Percentiles rank a stretch among this genome's conserved stretches.
Conservation (phyloP, 2,329 filamentous ascomycete genomes). For the Phialophora expanda region DNA sequence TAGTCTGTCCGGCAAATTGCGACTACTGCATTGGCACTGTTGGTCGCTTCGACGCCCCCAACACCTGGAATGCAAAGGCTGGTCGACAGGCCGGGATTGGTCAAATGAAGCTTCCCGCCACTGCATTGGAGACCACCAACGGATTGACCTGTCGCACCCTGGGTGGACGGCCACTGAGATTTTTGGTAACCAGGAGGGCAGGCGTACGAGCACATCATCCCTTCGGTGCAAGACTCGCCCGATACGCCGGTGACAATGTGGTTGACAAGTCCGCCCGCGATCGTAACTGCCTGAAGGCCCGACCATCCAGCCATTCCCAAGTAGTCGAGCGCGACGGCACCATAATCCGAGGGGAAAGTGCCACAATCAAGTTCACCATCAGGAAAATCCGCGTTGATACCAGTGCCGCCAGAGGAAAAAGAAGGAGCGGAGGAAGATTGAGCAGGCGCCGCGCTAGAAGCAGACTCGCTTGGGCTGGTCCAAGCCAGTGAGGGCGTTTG, state of each 20-base stretch:
- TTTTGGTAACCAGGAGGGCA: constrained; percentile 93
- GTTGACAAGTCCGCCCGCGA: constrained; percentile 61
- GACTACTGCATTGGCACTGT: constrained; percentile 70
- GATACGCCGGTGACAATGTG: constrained; percentile 68
- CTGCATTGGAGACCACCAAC: constrained; percentile 83
- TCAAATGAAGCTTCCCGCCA: constrained; percentile 75
- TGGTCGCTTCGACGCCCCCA: constrained; percentile 73
- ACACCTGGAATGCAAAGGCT: constrained; percentile 77
- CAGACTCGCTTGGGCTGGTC: constrained; percentile 31
- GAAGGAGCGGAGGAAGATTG: constrained; percentile 37
- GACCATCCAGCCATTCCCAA: constrained; percentile 75
- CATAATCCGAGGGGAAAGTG: constrained; percentile 79
- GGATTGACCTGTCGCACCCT: constrained; percentile 81
- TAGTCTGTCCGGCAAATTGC: constrained; percentile 95
- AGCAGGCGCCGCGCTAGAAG: constrained; percentile 41
- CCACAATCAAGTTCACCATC: constrained; percentile 73
- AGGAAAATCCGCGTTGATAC: constrained; percentile 73
- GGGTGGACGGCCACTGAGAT: constrained; percentile 80
- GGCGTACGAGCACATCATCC: constrained; percentile 85
- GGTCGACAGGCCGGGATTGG: constrained; percentile 66
- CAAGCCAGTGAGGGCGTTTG: constrained; percentile 47
- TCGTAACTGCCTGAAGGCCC: constrained; percentile 72
- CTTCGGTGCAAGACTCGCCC: constrained; percentile 65
- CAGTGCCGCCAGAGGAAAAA: constrained; percentile 48
- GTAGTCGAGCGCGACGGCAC: constrained; percentile 73